Evolutionary conservation across 441 rosid genomes (phyloP), one percentile per base, ranked within the genome.

Genomic region (Bocquillonia castaneifolia): DNA sequence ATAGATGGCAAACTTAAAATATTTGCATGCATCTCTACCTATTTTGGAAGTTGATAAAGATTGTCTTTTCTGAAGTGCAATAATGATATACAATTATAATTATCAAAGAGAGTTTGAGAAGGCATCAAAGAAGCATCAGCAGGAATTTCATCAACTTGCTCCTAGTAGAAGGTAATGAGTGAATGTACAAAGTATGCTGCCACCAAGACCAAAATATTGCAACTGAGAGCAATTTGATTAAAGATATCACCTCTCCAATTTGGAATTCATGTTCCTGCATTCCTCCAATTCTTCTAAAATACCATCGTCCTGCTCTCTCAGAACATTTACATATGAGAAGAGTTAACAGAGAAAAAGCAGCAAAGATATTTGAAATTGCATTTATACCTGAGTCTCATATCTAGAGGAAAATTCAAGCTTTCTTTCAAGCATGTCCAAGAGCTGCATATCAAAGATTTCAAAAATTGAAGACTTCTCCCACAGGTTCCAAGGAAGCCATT

Each of bases 241-340:
- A 55, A 20, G 52, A 70, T 25, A 62, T 60, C 83, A 93, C 99
- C 96, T 87, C 75, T 81, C 76, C 72, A 93, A 74, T 75, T 82
- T 81, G 74, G 82, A 78, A 77, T 91, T 89, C 87, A 79, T 77
- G 56, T 70, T 84, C 85, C 80, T 79, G 85, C 90, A 88, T 72
- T 85, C 83, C 75, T 81, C 82, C 75, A 93, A 80, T 80, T 91
- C 95, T 78, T 76, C 83, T 68, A 72, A 63, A 64, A 66, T 78
- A 76, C 72, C 73, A 59, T 60, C 72, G 74, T 85, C 88, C 99
- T 93, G 82, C 73, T 70, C 22, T 22, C 36, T 59, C 72, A 47
- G 65, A 64, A 56, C 58, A 39, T 60, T 18, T 45, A 75, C 60
- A 72, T 40, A 55, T 74, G 66, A 67, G 64, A 64, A 68, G 61